Conservation (phyloP, 1,284 basidiomycete species). For the Heterobasidion irregulare region DNA sequence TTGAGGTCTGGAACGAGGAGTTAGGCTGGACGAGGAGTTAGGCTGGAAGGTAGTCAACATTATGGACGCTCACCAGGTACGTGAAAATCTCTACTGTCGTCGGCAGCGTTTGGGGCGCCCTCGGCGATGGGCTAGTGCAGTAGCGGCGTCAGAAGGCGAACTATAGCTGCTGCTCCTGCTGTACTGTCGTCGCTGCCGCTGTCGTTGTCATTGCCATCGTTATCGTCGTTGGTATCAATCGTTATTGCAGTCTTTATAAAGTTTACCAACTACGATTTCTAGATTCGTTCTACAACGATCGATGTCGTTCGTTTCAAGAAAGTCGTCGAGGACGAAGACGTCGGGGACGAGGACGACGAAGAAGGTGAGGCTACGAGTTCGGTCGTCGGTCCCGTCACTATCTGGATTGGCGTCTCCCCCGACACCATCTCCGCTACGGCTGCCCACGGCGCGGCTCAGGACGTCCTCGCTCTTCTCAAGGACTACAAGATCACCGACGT, state of each 20-base stretch:
- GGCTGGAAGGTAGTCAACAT: background rate
- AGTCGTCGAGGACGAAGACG: slow-evolving; percentile 11
- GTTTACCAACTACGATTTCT: background rate
- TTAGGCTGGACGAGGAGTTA: background rate
- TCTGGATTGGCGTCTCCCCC: slow-evolving; percentile 32
- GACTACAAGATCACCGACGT: slow-evolving; percentile 18
- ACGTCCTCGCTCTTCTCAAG: slow-evolving; percentile 9
- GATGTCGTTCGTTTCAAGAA: background rate
- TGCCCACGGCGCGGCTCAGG: slow-evolving; percentile 21
- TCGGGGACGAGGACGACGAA: slow-evolving; percentile 13
- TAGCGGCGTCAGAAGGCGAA: too few relatives aligned
- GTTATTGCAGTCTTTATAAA: background rate
- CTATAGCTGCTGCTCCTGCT: too few relatives aligned
- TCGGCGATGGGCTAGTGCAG: too few relatives aligned
- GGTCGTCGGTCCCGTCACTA: slow-evolving; percentile 4
- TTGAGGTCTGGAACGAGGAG: background rate
- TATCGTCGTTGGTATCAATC: too few relatives aligned
- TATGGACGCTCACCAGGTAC: background rate
- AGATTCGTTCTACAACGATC: background rate
- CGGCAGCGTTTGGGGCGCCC: too few relatives aligned
- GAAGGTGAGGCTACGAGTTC: slow-evolving; percentile 12
- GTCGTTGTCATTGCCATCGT: too few relatives aligned
- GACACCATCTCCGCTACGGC: slow-evolving; percentile 21
- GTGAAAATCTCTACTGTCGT: background rate
- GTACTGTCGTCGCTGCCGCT: too few relatives aligned